Percentiles rank a stretch among this genome's conserved stretches.
Conservation (phyloP, 2,329 filamentous ascomycete species). For the Fusarium coicis region DNA sequence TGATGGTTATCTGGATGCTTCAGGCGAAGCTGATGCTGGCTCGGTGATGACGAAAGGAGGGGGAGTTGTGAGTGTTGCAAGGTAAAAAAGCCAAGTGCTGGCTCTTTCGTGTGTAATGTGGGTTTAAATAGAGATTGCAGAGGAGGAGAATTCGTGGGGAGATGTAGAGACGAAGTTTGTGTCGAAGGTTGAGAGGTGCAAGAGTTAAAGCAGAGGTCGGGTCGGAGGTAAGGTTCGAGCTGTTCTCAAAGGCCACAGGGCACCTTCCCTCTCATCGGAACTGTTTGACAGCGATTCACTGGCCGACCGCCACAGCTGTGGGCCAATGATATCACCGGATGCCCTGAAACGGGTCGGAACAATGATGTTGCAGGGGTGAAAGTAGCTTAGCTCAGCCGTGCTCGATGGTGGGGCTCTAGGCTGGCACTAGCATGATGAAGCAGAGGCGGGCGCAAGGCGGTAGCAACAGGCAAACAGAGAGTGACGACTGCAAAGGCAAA, state of each 20-base stretch:
- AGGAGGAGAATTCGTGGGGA: neutral
- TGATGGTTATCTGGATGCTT: constrained; percentile 59
- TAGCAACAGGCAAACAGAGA: constrained; percentile 42
- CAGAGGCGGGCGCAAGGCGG: constrained; percentile 30
- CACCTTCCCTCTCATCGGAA: constrained; percentile 41
- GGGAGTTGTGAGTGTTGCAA: constrained; percentile 30
- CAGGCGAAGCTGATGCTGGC: constrained; percentile 42
- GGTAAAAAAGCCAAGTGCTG: constrained; percentile 35
- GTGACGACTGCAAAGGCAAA: constrained; percentile 42
- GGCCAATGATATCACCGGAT: constrained; percentile 51
- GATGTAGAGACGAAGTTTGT: constrained; percentile 13
- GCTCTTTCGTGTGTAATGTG: constrained; percentile 16
- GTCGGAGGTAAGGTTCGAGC: constrained; percentile 39
- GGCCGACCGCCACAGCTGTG: constrained; percentile 41
- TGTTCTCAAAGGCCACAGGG: constrained; percentile 44
- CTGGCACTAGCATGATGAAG: constrained; percentile 42
- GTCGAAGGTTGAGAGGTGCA: constrained; percentile 34
- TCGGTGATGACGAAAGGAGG: constrained; percentile 41
- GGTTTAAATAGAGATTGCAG: constrained; percentile 13
- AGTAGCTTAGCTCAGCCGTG: constrained; percentile 43
- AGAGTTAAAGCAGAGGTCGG: constrained; percentile 33
- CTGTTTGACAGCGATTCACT: constrained; percentile 44
- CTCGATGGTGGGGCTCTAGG: constrained; percentile 29
- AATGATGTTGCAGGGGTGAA: constrained; percentile 47
- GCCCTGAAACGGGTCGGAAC: constrained; percentile 49